Percentiles rank a stretch among this genome's conserved stretches.
phyloP scores from a whole-genome alignment of 163 green algal species.

The Volvox carteri region DNA sequence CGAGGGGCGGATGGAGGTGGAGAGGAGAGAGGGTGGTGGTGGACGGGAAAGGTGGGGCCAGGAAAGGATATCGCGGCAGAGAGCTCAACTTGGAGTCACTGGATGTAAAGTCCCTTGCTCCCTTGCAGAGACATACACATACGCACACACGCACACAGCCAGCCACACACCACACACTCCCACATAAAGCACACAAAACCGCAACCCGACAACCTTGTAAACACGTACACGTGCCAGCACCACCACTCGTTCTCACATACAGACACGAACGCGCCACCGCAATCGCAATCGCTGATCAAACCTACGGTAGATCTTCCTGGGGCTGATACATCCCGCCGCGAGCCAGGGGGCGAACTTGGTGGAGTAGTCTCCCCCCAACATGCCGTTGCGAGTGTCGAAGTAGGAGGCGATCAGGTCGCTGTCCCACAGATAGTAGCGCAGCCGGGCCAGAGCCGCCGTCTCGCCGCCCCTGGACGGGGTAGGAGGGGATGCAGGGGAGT shows the following conservation, averaged over 20 bases:
- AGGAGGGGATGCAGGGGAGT: no score
- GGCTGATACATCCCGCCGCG: slow-evolving; percentile 54
- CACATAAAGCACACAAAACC: no score
- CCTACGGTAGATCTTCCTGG: slow-evolving; percentile 47
- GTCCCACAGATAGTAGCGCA: slow-evolving; percentile 97
- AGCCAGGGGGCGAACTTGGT: slow-evolving; percentile 87
- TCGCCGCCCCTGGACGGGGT: slow-evolving; percentile 85
- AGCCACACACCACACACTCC: no score
- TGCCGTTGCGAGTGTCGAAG: slow-evolving; percentile 95
- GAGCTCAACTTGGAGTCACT: no score
- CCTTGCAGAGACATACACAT: no score
- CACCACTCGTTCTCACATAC: no score
- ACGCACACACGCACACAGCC: no score
- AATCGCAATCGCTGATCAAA: no score
- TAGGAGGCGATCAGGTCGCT: slow-evolving; percentile 85
- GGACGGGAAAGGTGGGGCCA: not conserved
- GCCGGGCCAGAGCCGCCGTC: slow-evolving; percentile 83
- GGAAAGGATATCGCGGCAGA: not conserved
- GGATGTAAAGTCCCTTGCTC: no score
- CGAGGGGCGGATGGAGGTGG: not conserved
- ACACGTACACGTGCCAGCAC: no score
- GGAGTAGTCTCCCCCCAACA: slow-evolving; percentile 93
- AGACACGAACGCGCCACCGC: no score
- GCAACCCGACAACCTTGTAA: no score
- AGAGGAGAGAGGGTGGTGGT: not conserved